Evolutionary conservation across 768 basidiomycete species (phyloP), one percentile per base, ranked within the genome.

Genomic region (Inosperma sp.): DNA sequence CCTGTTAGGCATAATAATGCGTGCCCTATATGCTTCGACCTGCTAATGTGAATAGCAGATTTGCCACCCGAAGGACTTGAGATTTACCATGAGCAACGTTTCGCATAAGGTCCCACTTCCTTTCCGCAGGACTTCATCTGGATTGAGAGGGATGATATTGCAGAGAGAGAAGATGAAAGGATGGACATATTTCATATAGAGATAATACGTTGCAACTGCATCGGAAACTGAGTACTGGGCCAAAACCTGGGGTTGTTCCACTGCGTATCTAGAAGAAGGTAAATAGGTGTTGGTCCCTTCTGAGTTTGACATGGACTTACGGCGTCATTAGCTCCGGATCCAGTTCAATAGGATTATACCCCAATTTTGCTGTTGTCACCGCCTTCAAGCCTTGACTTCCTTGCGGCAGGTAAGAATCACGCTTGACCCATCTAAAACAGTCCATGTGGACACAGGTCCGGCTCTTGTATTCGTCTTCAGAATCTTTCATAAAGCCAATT

Each of bases 171-270:
- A 99, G 55, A 99, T 91, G 78, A 99, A 99, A 0, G 96, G 96
- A 63, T 98, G 94, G 8, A 99, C 94, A 61, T 99, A 99, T 93
- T 98, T 99, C 96, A 98, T 99, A 72, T 99, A 98, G 29, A 99
- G 79, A 68, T 98, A 98, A 67, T 99, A 98, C 1, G 96, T 99
- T n/a, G 96, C 95, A 8, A 98, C 96, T 0, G 96, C 96, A 77
- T 99, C 96, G 66, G 96, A 99, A 22, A 99, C 96, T 59, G 96
- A 98, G 69, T 99, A 99, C 62, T 94, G 91, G 0, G 96, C 95
- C 14, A 99, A 81, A 2, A 83, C 68, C 63, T 98, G 94, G 0
- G 96, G 96, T 58, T 94, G 92, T 62, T 98, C 96, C 66, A 91
- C 75, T 0, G 96, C 96, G 69, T 99, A 98, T 27, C 95, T 97